Evolutionary conservation across 306 rosid genomes (phyloP).

Genomic region (Oemleria cerasiformis): DNA sequence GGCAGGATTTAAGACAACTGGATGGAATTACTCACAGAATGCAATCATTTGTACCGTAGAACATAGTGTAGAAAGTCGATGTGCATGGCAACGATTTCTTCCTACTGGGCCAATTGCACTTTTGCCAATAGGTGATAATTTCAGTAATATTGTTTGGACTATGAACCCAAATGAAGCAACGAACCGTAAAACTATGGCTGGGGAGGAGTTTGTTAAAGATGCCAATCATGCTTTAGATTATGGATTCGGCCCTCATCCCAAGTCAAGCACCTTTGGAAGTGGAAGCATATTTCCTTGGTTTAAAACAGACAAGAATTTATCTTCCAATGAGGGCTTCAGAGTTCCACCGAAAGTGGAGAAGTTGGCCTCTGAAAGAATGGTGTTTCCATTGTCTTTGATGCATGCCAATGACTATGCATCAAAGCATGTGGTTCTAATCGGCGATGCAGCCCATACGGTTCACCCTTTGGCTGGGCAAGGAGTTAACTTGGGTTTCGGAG

Average conservation of each 20-base stretch:
- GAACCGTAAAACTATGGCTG: constrained; percentile 46
- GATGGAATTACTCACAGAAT: constrained; percentile 92
- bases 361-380: constrained; percentile 75
- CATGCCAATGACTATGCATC: constrained; percentile 77
- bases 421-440: constrained; percentile 66
- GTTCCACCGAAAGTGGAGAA: constrained; percentile 71
- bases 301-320: constrained; percentile 38
- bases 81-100: constrained; percentile 95
- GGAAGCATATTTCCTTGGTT: constrained; percentile 70
- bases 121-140: constrained; percentile 79
- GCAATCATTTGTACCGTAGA: constrained; percentile 90
- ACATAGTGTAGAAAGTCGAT: constrained; percentile 55
- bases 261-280: constrained; percentile 38
- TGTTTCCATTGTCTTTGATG: constrained; percentile 73
- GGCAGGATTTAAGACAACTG: constrained; percentile 77
- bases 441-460: constrained; percentile 93
- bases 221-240: constrained; percentile 67
- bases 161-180: constrained; percentile 77
- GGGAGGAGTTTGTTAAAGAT: constrained; percentile 61
- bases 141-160: constrained; percentile 93
- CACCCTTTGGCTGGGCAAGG: constrained; percentile 99
- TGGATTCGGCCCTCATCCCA: constrained; percentile 78
- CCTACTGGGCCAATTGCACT: constrained; percentile 92
- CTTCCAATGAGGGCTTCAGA: constrained; percentile 60
- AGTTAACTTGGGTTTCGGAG: constrained; percentile 91